Conservation (phyloP, 495 filamentous ascomycete species). For the Aspergillus bridgeri region DNA sequence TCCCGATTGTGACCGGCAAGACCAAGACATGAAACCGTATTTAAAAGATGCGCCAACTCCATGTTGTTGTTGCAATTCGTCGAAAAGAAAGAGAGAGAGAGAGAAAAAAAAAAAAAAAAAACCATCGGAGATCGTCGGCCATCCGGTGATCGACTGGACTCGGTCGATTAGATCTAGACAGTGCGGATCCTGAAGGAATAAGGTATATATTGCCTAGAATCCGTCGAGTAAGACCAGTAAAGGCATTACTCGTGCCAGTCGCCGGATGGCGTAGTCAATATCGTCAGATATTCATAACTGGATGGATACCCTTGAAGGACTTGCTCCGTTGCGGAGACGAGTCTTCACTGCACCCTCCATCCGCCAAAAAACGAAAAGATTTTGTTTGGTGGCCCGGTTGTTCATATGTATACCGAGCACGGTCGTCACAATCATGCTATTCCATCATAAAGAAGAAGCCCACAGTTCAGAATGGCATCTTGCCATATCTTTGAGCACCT, state of each 20-base stretch:
- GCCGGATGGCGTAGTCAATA: slow-evolving; percentile 4
- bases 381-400: neutral
- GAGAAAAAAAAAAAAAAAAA: slow-evolving; percentile 6
- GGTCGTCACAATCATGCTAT: slow-evolving; percentile 32
- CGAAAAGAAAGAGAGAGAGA: slow-evolving; percentile 4
- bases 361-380: neutral
- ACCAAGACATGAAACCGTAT: neutral
- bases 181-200: neutral
- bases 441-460: slow-evolving; percentile 31
- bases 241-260: neutral
- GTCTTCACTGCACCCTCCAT: neutral
- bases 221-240: neutral
- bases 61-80: neutral
- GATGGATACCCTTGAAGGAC: neutral
- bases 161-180: neutral
- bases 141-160: neutral
- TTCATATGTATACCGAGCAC: slow-evolving; percentile 13
- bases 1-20: slow-evolving; percentile 8
- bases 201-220: too few relatives aligned
- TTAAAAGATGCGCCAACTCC: neutral
- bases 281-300: slow-evolving; percentile 5
- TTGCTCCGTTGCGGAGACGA: neutral
- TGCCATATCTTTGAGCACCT: too few relatives aligned
- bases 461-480: slow-evolving; percentile 13
- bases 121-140: neutral